Percentiles rank a stretch among this genome's conserved stretches.
phyloP scores from a whole-genome alignment of 2,329 filamentous ascomycete species.

The Cercospora sp. region DNA sequence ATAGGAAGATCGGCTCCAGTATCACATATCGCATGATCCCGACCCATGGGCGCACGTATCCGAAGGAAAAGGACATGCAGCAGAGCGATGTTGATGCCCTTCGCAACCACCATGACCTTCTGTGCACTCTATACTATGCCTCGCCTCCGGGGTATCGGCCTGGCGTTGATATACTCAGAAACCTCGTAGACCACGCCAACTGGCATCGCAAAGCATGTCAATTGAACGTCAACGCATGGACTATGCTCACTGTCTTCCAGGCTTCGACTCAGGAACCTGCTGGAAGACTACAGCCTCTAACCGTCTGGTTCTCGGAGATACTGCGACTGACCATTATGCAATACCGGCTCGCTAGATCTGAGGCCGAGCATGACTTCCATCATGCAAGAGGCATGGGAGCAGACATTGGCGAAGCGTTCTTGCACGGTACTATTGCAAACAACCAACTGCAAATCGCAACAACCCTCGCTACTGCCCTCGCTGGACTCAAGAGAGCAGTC shows the following conservation, averaged over 20 bases:
- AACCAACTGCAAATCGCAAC: constrained; percentile 61
- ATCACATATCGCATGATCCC: constrained; percentile 60
- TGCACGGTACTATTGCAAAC: constrained; percentile 54
- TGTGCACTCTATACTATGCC: constrained; percentile 61
- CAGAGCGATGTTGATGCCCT: constrained; percentile 58
- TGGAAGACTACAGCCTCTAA: constrained; percentile 50
- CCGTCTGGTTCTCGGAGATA: constrained; percentile 57
- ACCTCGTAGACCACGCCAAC: constrained; percentile 57
- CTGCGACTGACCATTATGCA: constrained; percentile 54
- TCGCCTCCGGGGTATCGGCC: constrained; percentile 57
- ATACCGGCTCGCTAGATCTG: constrained; percentile 57
- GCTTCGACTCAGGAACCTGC: constrained; percentile 53
- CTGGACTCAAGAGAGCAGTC: constrained; percentile 53
- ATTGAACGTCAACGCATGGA: constrained; percentile 60
- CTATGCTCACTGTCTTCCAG: constrained; percentile 58
- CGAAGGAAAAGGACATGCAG: constrained; percentile 56
- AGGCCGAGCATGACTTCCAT: constrained; percentile 57
- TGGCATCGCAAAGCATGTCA: constrained; percentile 62
- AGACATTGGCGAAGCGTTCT: constrained; percentile 47
- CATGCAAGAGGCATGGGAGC: constrained; percentile 38
- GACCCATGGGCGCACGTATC: constrained; percentile 61
- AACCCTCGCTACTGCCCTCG: constrained; percentile 54
- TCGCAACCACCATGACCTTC: constrained; percentile 62
- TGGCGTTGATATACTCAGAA: constrained; percentile 52
- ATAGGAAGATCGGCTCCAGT: constrained; percentile 55